phyloP scores from a whole-genome alignment of 139 green algal genomes.

The Volvox reticuliferus region DNA sequence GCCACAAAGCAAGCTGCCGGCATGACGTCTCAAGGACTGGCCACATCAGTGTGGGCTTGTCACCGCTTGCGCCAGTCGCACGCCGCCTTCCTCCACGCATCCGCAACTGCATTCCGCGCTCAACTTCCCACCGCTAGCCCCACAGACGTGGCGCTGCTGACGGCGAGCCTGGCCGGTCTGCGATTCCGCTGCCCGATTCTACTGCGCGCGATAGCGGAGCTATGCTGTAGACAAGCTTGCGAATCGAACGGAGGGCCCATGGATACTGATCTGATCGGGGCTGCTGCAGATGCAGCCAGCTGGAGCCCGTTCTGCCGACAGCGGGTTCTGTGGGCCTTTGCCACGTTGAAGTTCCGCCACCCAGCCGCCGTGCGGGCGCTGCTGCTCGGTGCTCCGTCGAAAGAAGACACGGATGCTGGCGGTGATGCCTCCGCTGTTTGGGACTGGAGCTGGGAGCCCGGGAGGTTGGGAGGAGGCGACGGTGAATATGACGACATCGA shows the following conservation, averaged over 20 bases:
- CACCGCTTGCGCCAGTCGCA: background rate
- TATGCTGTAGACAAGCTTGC: background rate
- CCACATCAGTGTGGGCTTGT: slow-evolving; percentile 28
- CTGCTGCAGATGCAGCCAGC: background rate
- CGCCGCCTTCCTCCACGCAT: background rate
- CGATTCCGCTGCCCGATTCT: background rate
- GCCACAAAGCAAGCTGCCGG: background rate
- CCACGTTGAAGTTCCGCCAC: background rate
- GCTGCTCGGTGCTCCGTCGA: background rate
- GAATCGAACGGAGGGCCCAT: background rate
- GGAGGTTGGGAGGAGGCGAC: background rate
- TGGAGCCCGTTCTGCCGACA: background rate
- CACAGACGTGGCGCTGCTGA: background rate
- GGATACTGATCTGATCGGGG: background rate
- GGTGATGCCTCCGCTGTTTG: background rate
- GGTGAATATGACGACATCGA: background rate
- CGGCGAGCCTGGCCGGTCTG: background rate
- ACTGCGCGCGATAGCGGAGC: slow-evolving; percentile 11
- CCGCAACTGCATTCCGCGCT: background rate
- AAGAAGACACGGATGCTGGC: background rate
- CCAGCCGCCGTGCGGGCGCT: background rate
- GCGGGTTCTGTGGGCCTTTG: slow-evolving; percentile 35
- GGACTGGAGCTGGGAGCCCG: background rate
- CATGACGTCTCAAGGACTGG: slow-evolving; percentile 6
- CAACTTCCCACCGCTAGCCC: slow-evolving; percentile 1